These are phyloP conservation scores for Plasmodium vivax DNA, from an alignment of 169 alveolate genomes.

Conservation along the genomic window DNA sequence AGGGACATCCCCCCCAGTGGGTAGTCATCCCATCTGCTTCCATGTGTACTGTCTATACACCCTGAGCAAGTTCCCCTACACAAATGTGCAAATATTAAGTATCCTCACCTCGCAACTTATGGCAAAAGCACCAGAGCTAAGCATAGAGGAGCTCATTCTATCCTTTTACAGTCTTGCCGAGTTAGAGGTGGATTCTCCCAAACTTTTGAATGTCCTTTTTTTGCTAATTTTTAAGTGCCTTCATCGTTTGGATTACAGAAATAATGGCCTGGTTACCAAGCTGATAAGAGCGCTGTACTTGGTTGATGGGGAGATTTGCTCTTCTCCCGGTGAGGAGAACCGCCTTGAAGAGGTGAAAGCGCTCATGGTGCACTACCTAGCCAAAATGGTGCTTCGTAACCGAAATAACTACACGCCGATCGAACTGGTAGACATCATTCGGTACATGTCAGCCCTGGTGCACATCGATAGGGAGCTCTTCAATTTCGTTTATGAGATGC, in stretches of 20 bases:
- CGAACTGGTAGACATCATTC: conserved; percentile 58
- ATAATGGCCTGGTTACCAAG: conserved; percentile 3
- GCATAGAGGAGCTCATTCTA: conserved; percentile 54
- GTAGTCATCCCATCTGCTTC: not conserved
- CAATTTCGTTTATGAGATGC: conserved; percentile 40
- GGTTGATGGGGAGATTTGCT: not conserved
- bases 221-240: conserved; percentile 17
- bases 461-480: conserved; percentile 42
- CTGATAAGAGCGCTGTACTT: conserved; percentile 20
- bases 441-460: conserved; percentile 33
- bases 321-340: not conserved
- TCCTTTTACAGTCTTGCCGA: conserved; percentile 51
- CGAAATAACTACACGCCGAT: conserved; percentile 40
- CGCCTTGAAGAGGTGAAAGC: not conserved
- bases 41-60: conserved; percentile 35
- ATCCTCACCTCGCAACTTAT: not conserved
- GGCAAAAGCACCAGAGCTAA: conserved; percentile 1
- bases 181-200: conserved; percentile 15
- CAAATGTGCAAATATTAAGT: conserved; percentile 27
- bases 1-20: not conserved
- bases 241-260: conserved; percentile 29
- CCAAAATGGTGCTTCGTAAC: conserved; percentile 41
- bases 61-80: conserved; percentile 58
- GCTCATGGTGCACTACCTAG: conserved; percentile 8
- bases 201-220: conserved; percentile 15